Evolutionary conservation across 2,329 filamentous ascomycete genomes (phyloP).

Genomic region (Anthostomella pinea): DNA sequence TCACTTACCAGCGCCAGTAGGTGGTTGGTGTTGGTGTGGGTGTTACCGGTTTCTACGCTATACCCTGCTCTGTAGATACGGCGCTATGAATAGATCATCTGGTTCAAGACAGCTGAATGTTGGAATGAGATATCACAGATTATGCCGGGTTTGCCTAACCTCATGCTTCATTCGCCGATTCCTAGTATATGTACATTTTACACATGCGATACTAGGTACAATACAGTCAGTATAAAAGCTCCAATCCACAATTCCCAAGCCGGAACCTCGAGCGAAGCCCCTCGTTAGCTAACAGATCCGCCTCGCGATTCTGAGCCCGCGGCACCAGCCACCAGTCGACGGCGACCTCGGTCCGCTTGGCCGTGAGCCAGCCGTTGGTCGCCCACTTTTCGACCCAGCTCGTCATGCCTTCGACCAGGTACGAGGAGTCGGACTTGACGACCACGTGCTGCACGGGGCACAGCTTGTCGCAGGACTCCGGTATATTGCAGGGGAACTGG

Average conservation of each 20-base stretch:
- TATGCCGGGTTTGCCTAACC: too few species aligned
- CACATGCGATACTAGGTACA: too few species aligned
- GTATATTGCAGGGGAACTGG: constrained; percentile 10
- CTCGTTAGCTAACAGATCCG: constrained; percentile 7
- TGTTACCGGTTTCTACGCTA: too few species aligned
- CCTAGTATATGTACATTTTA: too few species aligned
- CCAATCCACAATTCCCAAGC: too few species aligned
- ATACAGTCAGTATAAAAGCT: too few species aligned
- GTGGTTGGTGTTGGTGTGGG: neutral
- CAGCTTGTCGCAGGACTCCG: constrained; percentile 2
- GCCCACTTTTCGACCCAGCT: constrained; percentile 10
- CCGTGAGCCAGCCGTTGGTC: constrained; percentile 11
- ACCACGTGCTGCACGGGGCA: constrained; percentile 9
- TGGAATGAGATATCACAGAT: too few species aligned
- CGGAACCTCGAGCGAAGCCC: too few species aligned
- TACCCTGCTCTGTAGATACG: neutral
- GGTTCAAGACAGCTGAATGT: too few species aligned
- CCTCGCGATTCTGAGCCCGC: constrained; percentile 10
- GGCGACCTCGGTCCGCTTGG: constrained; percentile 4
- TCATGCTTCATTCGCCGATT: too few species aligned
- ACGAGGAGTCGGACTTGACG: constrained; percentile 16
- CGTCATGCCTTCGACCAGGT: constrained; percentile 14
- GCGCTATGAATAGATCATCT: too few species aligned
- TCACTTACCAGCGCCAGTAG: constrained; percentile 92
- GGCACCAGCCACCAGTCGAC: constrained; percentile 15